These are phyloP conservation scores for Talinum fruticosum DNA, from an alignment of 148 eudicot genomes.

Conservation along the genomic window DNA sequence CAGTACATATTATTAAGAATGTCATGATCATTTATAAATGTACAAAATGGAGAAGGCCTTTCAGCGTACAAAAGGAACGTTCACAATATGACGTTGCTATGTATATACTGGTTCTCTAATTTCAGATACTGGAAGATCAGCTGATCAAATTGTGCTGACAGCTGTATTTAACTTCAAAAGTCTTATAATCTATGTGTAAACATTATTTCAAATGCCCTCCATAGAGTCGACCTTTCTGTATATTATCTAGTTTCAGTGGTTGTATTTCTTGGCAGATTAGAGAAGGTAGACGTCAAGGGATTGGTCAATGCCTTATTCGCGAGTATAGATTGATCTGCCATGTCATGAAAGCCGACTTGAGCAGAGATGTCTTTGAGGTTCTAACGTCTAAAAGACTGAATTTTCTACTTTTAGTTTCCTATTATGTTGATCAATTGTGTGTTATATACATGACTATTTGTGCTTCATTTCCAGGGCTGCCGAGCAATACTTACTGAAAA, in stretches of 20 bases:
- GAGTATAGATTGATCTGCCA: conserved; percentile 85
- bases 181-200: no score
- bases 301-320: conserved; percentile 82
- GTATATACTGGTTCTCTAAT: neutral
- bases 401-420: neutral
- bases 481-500: conserved; percentile 83
- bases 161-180: no score
- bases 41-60: no score
- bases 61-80: neutral
- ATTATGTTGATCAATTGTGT: neutral
- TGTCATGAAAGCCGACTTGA: conserved; percentile 62
- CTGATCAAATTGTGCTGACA: no score
- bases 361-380: conserved; percentile 90
- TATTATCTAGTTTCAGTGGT: neutral
- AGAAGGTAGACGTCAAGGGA: conserved; percentile 91
- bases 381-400: neutral
- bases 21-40: no score
- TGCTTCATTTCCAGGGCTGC: conserved; percentile 63
- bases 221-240: neutral
- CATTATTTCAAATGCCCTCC: no score
- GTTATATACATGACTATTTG: conserved; percentile 7
- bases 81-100: no score
- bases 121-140: neutral
- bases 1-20: no score
- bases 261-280: conserved; percentile 52